Base-by-base conservation (phyloP, 306 rosid species). In the Vigna angularis region DNA sequence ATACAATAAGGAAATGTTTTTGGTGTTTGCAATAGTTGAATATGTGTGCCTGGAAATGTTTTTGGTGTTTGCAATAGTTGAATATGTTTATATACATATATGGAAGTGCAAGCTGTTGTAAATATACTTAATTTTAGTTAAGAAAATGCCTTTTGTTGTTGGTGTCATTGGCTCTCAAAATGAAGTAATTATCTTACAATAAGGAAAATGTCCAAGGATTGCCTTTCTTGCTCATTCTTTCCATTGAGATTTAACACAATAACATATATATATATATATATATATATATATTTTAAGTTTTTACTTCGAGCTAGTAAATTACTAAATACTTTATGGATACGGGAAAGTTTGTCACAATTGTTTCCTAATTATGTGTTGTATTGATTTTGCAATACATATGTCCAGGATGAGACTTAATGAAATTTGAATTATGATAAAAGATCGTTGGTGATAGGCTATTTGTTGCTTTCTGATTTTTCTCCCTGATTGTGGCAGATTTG, bases 231-330 rank as follows among this genome's bases (percentile, higher is more conserved):
- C 62, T 30, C 44, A 26, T 68, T 81, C 70, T 52, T 30, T 5
- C 49, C 16, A 48, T 40, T 7, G 68, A 51, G 73, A 32, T 77
- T 28, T 67, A 32, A 42, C 0, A 4, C 4, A 67, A 28, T 66
- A 38, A 16, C 30, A 17, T 48, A 18, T n/a, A 65, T 70, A 17
- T 13, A 22, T 51, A 20, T 20, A 20, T 20, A 20, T 20, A 20
- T 20, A 17, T 48, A 18, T n/a, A 65, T 70, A 17, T 13, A 22
- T 51, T 66, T 38, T 22, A 5, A 9, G 18, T 48, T 77, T 67
- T 63, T 52, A 50, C 48, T 48, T 74, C 34, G 47, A 61, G 49
- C 61, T 72, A 79, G 66, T 75, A 72, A 73, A 22, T 15, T 50
- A 62, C 61, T 26, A 34, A 9, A 24, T 26, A 42, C 49, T 26